Conservation (phyloP, 2,329 filamentous ascomycete genomes). For the Tolypocladium amazonense region DNA sequence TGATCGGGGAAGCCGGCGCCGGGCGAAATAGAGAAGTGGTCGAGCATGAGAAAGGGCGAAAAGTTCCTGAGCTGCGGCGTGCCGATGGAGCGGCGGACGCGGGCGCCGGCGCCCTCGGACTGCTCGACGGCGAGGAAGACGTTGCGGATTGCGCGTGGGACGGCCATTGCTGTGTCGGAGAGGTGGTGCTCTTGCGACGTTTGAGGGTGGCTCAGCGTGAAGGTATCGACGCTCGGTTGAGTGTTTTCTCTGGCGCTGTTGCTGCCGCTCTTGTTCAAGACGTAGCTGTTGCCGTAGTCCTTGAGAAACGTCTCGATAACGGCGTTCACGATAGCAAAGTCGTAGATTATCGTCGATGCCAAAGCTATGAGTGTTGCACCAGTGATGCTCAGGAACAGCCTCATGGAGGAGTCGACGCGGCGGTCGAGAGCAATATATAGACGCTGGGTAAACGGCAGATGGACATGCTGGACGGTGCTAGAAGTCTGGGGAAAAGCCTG, state of each 20-base stretch:
- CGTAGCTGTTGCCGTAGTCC: background rate
- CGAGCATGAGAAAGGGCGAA: slow-evolving; percentile 90
- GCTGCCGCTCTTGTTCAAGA: background rate
- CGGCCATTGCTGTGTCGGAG: slow-evolving; percentile 40
- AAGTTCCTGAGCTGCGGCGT: slow-evolving; percentile 76
- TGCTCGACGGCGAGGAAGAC: slow-evolving; percentile 79
- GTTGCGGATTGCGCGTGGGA: slow-evolving; percentile 68
- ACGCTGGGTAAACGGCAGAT: background rate
- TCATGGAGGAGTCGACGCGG: slow-evolving; percentile 14
- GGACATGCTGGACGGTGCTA: background rate
- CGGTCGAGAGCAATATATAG: slow-evolving; percentile 1
- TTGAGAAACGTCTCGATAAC: background rate
- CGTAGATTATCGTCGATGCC: slow-evolving; percentile 15
- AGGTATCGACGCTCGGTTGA: background rate
- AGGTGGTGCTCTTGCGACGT: background rate
- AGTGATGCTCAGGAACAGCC: slow-evolving; percentile 16
- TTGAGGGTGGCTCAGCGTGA: background rate
- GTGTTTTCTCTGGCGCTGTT: background rate
- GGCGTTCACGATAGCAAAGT: background rate
- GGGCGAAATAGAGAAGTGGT: slow-evolving; percentile 73
- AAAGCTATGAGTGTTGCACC: slow-evolving; percentile 16
- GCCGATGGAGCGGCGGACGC: slow-evolving; percentile 79
- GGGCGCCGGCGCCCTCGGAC: slow-evolving; percentile 77
- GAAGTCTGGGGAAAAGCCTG: background rate
- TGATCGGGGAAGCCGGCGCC: slow-evolving; percentile 90